Evolutionary conservation across 2,329 filamentous ascomycete genomes (phyloP).

Genomic region (Volutella citrinella): DNA sequence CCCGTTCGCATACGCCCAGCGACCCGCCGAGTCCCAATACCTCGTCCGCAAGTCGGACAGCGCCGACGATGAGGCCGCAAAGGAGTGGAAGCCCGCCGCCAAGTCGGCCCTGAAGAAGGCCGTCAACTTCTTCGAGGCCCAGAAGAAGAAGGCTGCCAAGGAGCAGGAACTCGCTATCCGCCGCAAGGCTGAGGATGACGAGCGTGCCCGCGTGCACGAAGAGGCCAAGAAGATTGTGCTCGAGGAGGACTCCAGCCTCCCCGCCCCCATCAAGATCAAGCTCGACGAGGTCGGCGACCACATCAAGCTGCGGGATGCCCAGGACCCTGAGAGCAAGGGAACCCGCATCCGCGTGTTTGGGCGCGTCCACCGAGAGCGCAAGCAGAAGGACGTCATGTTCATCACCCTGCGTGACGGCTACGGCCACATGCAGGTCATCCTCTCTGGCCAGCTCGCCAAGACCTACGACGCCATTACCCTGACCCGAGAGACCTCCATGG

Average conservation of each 20-base stretch:
- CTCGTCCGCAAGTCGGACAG: constrained; percentile 53
- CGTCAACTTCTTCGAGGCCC: constrained; percentile 19
- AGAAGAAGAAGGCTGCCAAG: constrained; percentile 27
- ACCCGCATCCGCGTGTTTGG: constrained; percentile 73
- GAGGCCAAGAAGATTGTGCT: constrained; percentile 27
- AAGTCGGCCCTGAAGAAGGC: constrained; percentile 28
- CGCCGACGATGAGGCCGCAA: constrained; percentile 39
- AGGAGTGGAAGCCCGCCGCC: constrained; percentile 27
- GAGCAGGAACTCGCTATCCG: constrained; percentile 20
- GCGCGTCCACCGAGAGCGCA: constrained; percentile 75
- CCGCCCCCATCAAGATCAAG: constrained; percentile 71
- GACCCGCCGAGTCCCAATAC: constrained; percentile 28
- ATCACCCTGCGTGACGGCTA: constrained; percentile 84
- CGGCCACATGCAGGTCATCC: constrained; percentile 24
- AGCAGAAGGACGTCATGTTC: constrained; percentile 83
- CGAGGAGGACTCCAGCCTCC: constrained; percentile 66
- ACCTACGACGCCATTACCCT: constrained; percentile 84
- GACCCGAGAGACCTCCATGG: constrained; percentile 78
- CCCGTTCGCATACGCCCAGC: constrained; percentile 66
- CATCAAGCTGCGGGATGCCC: constrained; percentile 27
- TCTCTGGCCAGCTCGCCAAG: constrained; percentile 70
- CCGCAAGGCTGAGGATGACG: constrained; percentile 21
- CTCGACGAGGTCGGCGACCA: constrained; percentile 49
- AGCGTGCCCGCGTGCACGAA: constrained; percentile 19
- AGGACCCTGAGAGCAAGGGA: constrained; percentile 27